phyloP scores from a whole-genome alignment of 495 filamentous ascomycete species.

The Neurospora sp. region DNA sequence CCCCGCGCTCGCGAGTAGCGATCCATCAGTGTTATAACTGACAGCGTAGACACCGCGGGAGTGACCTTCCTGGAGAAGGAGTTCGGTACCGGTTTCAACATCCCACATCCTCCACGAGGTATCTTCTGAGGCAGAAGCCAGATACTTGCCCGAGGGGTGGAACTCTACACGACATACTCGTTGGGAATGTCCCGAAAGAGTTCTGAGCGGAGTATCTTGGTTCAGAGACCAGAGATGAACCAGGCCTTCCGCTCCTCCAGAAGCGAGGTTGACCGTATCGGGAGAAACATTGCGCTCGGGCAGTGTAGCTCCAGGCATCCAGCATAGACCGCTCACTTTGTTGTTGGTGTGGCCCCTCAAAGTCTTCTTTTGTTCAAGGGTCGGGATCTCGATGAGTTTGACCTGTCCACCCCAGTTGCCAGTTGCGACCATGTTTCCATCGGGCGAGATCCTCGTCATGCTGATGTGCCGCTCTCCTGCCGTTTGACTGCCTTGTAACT shows the following conservation, averaged over 20 bases:
- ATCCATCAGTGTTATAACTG: conserved; percentile 82
- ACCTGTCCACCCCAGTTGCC: conserved; percentile 89
- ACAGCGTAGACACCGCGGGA: conserved; percentile 84
- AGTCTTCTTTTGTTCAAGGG: conserved; percentile 61
- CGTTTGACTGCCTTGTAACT: conserved; percentile 85
- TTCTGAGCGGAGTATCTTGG: conserved; percentile 72
- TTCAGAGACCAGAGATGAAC: conserved; percentile 85
- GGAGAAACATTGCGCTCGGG: conserved; percentile 56
- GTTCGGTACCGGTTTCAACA: conserved; percentile 68
- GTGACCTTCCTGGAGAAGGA: conserved; percentile 90
- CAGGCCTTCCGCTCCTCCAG: conserved; percentile 81
- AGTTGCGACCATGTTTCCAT: conserved; percentile 71
- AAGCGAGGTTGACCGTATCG: conserved; percentile 74
- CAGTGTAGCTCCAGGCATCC: conserved; percentile 78
- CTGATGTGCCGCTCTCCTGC: conserved; percentile 83
- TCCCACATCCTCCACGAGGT: conserved; percentile 98
- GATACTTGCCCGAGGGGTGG: conserved; percentile 81
- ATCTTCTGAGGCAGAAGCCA: conserved; percentile 90
- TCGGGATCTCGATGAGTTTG: conserved; percentile 73
- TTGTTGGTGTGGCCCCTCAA: conserved; percentile 77
- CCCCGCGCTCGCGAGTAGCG: conserved; percentile 78
- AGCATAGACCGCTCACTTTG: conserved; percentile 80
- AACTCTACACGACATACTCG: conserved; percentile 89
- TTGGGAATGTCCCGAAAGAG: conserved; percentile 73
- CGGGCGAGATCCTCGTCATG: conserved; percentile 83